phyloP scores from a whole-genome alignment of 352 stramenopile species.

The Phytophthora pistaciae region DNA sequence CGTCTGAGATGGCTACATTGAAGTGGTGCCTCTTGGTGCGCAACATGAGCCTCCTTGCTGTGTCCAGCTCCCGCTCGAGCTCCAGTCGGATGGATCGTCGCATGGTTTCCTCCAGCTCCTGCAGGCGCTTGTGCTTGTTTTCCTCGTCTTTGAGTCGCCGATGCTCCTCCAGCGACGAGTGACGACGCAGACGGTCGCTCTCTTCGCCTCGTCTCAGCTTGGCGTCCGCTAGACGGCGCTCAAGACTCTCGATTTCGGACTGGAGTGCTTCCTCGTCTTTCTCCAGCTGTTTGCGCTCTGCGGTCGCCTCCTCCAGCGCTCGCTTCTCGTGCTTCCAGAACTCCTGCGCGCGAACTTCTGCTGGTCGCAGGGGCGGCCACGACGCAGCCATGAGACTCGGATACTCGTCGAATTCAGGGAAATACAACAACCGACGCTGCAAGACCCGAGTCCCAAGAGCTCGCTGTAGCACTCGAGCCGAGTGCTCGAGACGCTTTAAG shows the following conservation, averaged over 20 bases:
- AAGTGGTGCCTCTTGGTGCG: slow-evolving; percentile 33
- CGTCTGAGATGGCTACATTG: slow-evolving; percentile 35
- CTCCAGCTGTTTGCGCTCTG: slow-evolving; percentile 36
- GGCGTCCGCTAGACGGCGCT: slow-evolving; percentile 31
- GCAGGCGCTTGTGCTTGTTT: slow-evolving; percentile 40
- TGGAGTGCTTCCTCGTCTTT: slow-evolving; percentile 38
- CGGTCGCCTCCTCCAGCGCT: slow-evolving; percentile 25
- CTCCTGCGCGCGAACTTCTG: slow-evolving; percentile 23
- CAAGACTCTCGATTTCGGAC: slow-evolving; percentile 41
- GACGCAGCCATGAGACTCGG: slow-evolving; percentile 27
- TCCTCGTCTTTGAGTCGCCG: slow-evolving; percentile 64
- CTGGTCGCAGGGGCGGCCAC: slow-evolving; percentile 15
- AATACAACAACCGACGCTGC: slow-evolving; percentile 38
- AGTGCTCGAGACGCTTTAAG: slow-evolving; percentile 36
- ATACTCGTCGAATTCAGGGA: slow-evolving; percentile 42
- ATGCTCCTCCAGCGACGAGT: slow-evolving; percentile 53
- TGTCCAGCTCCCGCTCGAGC: slow-evolving; percentile 72
- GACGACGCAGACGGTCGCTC: slow-evolving; percentile 53
- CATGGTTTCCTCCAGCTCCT: slow-evolving; percentile 53
- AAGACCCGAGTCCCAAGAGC: slow-evolving; percentile 37
- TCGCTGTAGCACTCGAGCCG: slow-evolving; percentile 60
- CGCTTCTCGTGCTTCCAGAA: slow-evolving; percentile 32
- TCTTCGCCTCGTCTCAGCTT: slow-evolving; percentile 43
- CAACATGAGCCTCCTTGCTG: slow-evolving; percentile 48
- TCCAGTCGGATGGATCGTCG: slow-evolving; percentile 66